Percentiles rank a stretch among this genome's conserved stretches.
phyloP scores from a whole-genome alignment of 2,329 filamentous ascomycete species.

The Alternaria incomplexa region DNA sequence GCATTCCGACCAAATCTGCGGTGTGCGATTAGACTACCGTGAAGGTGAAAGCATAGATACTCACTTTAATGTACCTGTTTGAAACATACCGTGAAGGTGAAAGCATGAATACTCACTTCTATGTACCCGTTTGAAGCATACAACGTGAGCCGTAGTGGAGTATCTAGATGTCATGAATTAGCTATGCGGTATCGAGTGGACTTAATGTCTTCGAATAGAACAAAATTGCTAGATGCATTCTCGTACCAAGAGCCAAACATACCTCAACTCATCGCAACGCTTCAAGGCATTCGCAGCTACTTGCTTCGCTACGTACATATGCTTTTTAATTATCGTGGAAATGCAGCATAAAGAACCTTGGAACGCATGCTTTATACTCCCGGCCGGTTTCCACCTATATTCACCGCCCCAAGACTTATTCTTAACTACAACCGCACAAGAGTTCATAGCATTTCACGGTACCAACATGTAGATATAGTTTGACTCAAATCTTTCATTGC shows the following conservation, averaged over 20 bases:
- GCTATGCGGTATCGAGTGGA: not conserved
- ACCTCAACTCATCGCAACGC: not conserved
- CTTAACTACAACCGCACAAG: not conserved
- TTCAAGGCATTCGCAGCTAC: not conserved
- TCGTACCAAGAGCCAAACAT: not conserved
- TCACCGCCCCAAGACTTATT: not conserved
- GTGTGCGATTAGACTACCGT: too few species aligned
- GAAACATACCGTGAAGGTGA: not conserved
- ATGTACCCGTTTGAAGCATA: not conserved
- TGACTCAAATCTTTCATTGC: not conserved
- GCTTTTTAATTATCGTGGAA: not conserved
- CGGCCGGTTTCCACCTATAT: not conserved
- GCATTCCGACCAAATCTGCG: too few species aligned
- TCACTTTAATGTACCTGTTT: too few species aligned
- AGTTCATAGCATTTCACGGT: not conserved
- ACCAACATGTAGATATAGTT: not conserved
- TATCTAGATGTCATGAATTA: not conserved
- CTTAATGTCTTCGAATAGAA: not conserved
- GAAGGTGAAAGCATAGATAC: too few species aligned
- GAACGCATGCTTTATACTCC: not conserved
- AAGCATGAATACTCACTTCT: too few species aligned
- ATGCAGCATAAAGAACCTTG: not conserved
- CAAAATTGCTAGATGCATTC: not conserved
- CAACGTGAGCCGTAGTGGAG: not conserved
- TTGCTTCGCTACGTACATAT: not conserved